Conservation (phyloP, 2,329 filamentous ascomycete species). For the Diplodia scrobiculata region DNA sequence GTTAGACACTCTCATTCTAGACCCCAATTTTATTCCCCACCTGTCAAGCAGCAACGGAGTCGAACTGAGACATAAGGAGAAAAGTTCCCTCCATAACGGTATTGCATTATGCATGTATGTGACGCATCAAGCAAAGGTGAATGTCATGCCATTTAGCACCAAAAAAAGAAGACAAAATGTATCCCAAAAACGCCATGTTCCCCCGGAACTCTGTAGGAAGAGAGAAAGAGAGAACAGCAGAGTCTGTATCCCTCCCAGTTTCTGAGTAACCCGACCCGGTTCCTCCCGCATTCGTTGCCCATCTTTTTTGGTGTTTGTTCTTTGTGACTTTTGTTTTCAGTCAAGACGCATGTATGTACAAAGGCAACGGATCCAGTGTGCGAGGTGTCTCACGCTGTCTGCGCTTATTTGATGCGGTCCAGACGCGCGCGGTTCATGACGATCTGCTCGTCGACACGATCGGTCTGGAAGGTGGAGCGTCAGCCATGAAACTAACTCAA, state of each 20-base stretch:
- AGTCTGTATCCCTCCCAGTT: slow-evolving; percentile 1
- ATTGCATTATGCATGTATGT: neutral
- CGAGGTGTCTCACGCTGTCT: neutral
- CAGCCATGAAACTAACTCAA: slow-evolving; percentile 32
- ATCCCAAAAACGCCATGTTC: neutral
- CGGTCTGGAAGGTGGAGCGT: slow-evolving; percentile 57
- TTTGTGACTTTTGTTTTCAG: neutral
- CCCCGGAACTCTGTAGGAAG: neutral
- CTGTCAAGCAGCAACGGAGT: neutral
- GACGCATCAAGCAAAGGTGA: slow-evolving; percentile 1
- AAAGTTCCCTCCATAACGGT: neutral
- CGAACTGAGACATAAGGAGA: neutral
- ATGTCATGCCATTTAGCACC: neutral
- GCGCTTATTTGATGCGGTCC: slow-evolving; percentile 60
- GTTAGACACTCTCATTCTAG: too few species aligned
- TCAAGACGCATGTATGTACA: slow-evolving; percentile 18
- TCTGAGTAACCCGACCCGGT: neutral
- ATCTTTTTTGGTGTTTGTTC: neutral
- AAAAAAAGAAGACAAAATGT: neutral
- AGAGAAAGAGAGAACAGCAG: neutral
- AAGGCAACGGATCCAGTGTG: neutral
- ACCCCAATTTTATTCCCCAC: neutral
- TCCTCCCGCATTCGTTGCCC: neutral
- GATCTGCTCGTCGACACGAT: slow-evolving; percentile 73
- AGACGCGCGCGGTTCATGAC: slow-evolving; percentile 74